phyloP scores from a whole-genome alignment of 257 asterid species.

The Scutellaria barbata region DNA sequence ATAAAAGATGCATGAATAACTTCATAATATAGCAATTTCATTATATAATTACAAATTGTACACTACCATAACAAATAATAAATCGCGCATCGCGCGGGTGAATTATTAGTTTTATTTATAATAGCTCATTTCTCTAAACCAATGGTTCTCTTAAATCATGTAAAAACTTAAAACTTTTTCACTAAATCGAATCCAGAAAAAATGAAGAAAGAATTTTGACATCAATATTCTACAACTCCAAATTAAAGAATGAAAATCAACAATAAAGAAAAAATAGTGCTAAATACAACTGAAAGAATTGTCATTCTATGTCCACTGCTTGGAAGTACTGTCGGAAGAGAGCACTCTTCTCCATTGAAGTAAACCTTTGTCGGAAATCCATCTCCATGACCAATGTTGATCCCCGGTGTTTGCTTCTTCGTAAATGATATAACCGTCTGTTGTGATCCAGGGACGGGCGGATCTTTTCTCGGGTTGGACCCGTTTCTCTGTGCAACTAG shows the following conservation, averaged over 20 bases:
- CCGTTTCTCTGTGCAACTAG: constrained; percentile 51
- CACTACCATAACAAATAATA: too few species aligned
- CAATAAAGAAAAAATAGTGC: constrained; percentile 35
- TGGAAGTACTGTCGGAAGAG: constrained; percentile 66
- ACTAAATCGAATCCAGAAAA: constrained; percentile 1
- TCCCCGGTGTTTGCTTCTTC: constrained; percentile 58
- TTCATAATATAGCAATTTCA: too few species aligned
- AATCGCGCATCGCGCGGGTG: too few species aligned
- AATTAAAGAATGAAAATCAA: constrained; percentile 35
- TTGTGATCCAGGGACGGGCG: constrained; percentile 64
- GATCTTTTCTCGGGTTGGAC: constrained; percentile 63
- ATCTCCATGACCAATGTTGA: constrained; percentile 53
- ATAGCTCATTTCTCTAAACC: too few species aligned
- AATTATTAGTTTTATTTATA: too few species aligned
- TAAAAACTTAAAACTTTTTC: neutral
- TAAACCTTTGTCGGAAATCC: constrained; percentile 75
- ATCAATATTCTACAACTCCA: neutral
- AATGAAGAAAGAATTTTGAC: constrained; percentile 27
- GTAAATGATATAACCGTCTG: constrained; percentile 67
- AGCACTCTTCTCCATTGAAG: constrained; percentile 83
- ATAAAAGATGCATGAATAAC: too few species aligned
- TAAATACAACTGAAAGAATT: constrained; percentile 35
- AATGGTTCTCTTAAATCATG: too few species aligned
- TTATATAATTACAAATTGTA: too few species aligned
- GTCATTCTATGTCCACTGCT: constrained; percentile 32